A percentile compares a stretch with the other conserved stretches of the same genome.
These are phyloP conservation scores for Byssothecium circinans DNA, from an alignment of 2,329 filamentous ascomycete species.

Conservation along the genomic window DNA sequence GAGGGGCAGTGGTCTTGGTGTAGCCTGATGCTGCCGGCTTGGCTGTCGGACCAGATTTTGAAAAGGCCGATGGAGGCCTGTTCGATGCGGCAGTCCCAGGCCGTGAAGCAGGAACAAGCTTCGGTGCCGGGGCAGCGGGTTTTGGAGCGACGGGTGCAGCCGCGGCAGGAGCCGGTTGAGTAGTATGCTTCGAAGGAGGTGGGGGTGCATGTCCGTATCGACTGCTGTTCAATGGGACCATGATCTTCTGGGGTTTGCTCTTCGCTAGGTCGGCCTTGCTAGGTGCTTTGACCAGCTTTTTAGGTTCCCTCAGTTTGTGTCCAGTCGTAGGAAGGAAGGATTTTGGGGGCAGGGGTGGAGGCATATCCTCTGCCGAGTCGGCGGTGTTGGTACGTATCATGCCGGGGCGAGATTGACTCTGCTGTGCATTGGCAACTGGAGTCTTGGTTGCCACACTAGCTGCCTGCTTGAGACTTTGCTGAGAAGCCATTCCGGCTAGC, in stretches of 20 bases:
- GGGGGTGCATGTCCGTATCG: constrained; percentile 38
- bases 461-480: constrained; percentile 34
- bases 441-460: constrained; percentile 53
- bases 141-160: constrained; percentile 29
- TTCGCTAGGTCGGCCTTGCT: constrained; percentile 62
- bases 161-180: constrained; percentile 51
- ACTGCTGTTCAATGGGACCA: constrained; percentile 65
- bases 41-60: constrained; percentile 22
- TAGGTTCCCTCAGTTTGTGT: constrained; percentile 60
- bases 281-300: constrained; percentile 58
- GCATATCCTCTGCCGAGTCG: constrained; percentile 56
- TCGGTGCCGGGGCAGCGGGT: constrained; percentile 18
- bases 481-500: constrained; percentile 40
- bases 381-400: constrained; percentile 31
- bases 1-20: constrained; percentile 23
- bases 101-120: constrained; percentile 56
- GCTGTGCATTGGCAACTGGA: constrained; percentile 31
- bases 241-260: constrained; percentile 64
- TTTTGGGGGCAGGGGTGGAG: constrained; percentile 63
- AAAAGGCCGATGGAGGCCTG: constrained; percentile 34
- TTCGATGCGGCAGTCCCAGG: constrained; percentile 43
- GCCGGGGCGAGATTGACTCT: constrained; percentile 33
- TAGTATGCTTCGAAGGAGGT: constrained; percentile 11
- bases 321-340: constrained; percentile 51
- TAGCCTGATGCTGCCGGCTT: constrained; percentile 24